phyloP scores from a whole-genome alignment of 2,329 filamentous ascomycete genomes.

The Alternaria gansuensis region DNA sequence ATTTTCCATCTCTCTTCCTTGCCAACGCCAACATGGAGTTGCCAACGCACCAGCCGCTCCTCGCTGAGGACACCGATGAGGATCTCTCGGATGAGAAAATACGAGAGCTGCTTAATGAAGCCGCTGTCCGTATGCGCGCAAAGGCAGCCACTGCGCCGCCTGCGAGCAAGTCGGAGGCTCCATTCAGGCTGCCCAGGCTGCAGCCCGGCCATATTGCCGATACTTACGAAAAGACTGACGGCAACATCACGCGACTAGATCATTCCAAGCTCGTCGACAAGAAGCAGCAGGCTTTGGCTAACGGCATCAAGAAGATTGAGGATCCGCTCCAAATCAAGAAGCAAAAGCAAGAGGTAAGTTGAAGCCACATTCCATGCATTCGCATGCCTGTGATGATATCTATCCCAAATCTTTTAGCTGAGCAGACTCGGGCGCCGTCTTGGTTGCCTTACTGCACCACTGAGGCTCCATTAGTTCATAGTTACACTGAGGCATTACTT shows the following conservation, averaged over 20 bases:
- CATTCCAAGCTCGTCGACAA: constrained; percentile 60
- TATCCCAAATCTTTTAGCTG: constrained; percentile 73
- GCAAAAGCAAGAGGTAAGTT: constrained; percentile 62
- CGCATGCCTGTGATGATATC: constrained; percentile 74
- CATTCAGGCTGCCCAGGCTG: constrained; percentile 62
- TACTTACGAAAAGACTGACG: constrained; percentile 64
- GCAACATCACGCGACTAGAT: constrained; percentile 64
- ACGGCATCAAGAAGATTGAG: constrained; percentile 63
- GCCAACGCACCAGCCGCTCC: constrained; percentile 49
- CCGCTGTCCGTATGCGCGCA: constrained; percentile 65
- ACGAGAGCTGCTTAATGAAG: constrained; percentile 69
- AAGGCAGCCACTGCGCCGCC: constrained; percentile 46
- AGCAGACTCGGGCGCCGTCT: constrained; percentile 79
- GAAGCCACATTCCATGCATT: constrained; percentile 1
- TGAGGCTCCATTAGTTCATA: constrained; percentile 74
- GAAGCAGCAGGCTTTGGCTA: constrained; percentile 58
- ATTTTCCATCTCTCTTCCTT: constrained; percentile 35
- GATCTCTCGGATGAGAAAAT: constrained; percentile 71
- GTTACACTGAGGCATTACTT: constrained; percentile 72
- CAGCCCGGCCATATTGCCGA: constrained; percentile 58
- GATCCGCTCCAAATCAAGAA: constrained; percentile 60
- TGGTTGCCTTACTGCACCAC: constrained; percentile 77
- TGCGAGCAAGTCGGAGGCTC: constrained; percentile 38
- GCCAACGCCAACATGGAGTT: constrained; percentile 49
- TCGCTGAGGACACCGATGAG: constrained; percentile 51